Base-by-base conservation (phyloP, 1,284 basidiomycete genomes). In the Ceratobasidium sp. region DNA sequence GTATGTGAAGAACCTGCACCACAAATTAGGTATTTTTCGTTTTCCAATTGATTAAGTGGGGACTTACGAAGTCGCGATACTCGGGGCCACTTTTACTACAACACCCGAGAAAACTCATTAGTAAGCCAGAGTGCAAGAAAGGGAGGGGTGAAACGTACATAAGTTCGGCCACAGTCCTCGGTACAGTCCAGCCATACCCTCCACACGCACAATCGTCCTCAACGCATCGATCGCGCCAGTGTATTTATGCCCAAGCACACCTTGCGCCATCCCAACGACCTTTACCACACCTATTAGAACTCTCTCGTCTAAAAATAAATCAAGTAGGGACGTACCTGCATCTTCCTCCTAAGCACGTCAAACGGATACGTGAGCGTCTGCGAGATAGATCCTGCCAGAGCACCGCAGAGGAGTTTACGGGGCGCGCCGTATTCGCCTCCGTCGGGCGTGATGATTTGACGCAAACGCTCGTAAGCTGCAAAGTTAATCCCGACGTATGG, bases 321-420 rank as follows among this genome's bases (percentile, higher is more conserved):
- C 6, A 32, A 38, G 13, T n/a, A 14, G 30, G 21, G 9, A 47
- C 67, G 38, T 3, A 59, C 67, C 81, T 99, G 97, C 92, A 99
- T 96, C 83, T 98, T 95, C 62, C 63, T 86, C 50, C 97, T 86
- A 67, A 98, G 82, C 0, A 98, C 95, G 80, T 99, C 97, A 78
- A 98, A 93, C 0, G 97, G 97, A 80, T 98, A 98, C 7, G 97
- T 98, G 77, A 98, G 82, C 43, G 95, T 95, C 81, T 98, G 94
- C 35, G 93, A 95, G 77, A 98, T 91, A 23, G 90, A 88, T 28
- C 92, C 91, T 16, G 91, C 92, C 76, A 94, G 81, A 50, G 93
- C 92, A 67, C 92, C 92, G 74, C 93, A 94, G 8, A 82, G 75
- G 78, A 94, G 78, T 80, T 93, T 94, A 76, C 92, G 83, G 21